phyloP scores from a whole-genome alignment of 345 rosid species.

The Acer saccharum region DNA sequence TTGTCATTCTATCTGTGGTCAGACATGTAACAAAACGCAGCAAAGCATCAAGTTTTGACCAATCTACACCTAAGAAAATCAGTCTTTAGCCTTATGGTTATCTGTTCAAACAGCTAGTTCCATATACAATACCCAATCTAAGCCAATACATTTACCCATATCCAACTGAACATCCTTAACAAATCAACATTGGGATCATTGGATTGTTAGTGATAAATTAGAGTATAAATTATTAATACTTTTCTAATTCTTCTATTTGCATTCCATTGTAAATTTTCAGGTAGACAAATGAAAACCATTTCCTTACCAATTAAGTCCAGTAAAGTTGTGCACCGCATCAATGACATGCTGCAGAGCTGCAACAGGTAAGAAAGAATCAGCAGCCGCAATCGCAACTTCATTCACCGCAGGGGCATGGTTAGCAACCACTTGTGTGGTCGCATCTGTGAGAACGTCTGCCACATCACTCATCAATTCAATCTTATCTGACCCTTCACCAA shows the following conservation, averaged over 20 bases:
- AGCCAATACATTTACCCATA: too few relatives aligned
- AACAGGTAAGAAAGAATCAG: constrained; percentile 55
- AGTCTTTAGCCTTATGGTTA: not conserved
- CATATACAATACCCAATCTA: not conserved
- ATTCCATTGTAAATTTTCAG: not conserved
- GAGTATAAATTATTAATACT: not conserved
- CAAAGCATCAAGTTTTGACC: not conserved
- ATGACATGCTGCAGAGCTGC: constrained; percentile 49
- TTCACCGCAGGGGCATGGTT: constrained; percentile 40
- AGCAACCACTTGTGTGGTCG: constrained; percentile 37
- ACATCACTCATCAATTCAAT: constrained; percentile 41
- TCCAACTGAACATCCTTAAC: too few relatives aligned
- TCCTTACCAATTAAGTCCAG: constrained; percentile 49
- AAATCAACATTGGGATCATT: not conserved
- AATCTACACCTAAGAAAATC: not conserved
- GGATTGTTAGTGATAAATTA: not conserved
- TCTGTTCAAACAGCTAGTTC: not conserved
- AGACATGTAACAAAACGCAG: not conserved
- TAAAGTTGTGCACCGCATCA: constrained; percentile 41
- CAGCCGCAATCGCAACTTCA: constrained; percentile 61
- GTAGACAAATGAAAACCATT: not conserved
- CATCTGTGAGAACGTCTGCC: constrained; percentile 36
- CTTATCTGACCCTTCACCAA: constrained; percentile 34
- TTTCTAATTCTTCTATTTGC: not conserved
- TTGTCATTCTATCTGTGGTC: not conserved